Conservation (phyloP, 169 alveolate genomes). For the Babesia caballi region DNA sequence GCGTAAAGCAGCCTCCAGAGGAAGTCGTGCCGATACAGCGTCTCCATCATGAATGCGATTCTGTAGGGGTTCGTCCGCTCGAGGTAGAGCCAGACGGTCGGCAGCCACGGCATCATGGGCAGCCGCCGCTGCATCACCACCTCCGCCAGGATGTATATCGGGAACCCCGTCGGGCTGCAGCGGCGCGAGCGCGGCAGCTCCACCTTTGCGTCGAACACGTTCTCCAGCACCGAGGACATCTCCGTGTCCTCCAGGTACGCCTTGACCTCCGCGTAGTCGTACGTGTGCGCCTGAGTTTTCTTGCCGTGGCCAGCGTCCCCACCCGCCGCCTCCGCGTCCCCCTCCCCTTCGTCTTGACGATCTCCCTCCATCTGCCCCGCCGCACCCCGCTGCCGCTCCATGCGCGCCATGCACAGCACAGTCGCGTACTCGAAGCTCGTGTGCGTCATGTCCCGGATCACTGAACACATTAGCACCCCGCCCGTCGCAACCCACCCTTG, state of each 20-base stretch:
- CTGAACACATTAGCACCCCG: no score
- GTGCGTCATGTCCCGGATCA: constrained; percentile 34
- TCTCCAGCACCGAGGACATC: not conserved
- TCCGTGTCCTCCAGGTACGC: constrained; percentile 13
- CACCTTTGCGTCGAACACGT: not conserved
- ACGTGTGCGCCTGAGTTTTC: not conserved
- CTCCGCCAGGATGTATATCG: not conserved
- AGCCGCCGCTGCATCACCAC: not conserved
- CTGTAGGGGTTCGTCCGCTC: constrained; percentile 29
- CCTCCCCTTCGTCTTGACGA: not conserved
- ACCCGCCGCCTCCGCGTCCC: not conserved
- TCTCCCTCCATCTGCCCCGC: not conserved
- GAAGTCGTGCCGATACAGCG: constrained; percentile 35
- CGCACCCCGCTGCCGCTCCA: not conserved
- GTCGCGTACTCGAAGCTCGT: constrained; percentile 51
- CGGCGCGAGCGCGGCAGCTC: constrained; percentile 26
- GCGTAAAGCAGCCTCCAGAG: constrained; percentile 28
- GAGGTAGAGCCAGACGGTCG: not conserved
- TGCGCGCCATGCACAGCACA: not conserved
- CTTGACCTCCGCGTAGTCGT: constrained; percentile 18
- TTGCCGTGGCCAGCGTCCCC: not conserved
- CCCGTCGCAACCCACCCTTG: constrained; percentile 12
- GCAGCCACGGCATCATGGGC: constrained; percentile 10
- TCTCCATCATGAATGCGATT: constrained; percentile 20
- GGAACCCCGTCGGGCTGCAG: constrained; percentile 41